Evolutionary conservation across 495 filamentous ascomycete species (phyloP), one percentile per base, ranked within the genome.

Genomic region (Tetracladium marchalianum): DNA sequence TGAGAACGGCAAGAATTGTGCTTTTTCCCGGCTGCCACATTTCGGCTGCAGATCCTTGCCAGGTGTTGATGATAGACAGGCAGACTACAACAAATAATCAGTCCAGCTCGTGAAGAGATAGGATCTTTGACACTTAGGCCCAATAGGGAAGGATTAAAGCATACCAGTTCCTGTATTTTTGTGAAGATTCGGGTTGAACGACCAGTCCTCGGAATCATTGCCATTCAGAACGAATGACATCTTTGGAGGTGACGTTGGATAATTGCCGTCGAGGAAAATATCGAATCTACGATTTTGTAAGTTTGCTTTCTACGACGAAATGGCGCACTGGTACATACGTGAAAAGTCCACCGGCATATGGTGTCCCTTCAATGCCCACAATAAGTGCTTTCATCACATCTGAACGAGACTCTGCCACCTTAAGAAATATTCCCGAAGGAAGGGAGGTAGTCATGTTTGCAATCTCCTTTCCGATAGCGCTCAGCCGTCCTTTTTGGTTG

Each of bases 101-200:
- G 39, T 42, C n/a, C 17, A n/a, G 9, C 34, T 7, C 5, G n/a
- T 31, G 19, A 31, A 16, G 11, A 41, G 16, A n/a, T 31, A 11
- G 37, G 22, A 11, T 16, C 5, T 15, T 17, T 11, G n/a, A 7
- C 27, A 31, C 51, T 10, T 46, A 39, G 27, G 4, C 7, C 3
- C 17, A 24, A 31, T 18, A 6, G 1, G 15, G 40, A 15, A 36
- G 31, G 19, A 31, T 33, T 11, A 15, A 11, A 34, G 56, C 62
- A 43, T 66, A 74, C 72, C 66, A 59, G 72, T 72, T 6, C 78
- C 78, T 7, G 22, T 27, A 44, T 68, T 60, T 2, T 53, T 33
- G 45, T 83, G 76, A 9, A 83, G 64, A 46, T 82, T 81, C 3
- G 78, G 78, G 52, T 81, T 82, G 56, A 83, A 75, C 0, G 57